A percentile compares a stretch with the other conserved stretches of the same genome.
phyloP scores from a whole-genome alignment of 23 red algal genomes.

The Gracilaria gracilis region DNA sequence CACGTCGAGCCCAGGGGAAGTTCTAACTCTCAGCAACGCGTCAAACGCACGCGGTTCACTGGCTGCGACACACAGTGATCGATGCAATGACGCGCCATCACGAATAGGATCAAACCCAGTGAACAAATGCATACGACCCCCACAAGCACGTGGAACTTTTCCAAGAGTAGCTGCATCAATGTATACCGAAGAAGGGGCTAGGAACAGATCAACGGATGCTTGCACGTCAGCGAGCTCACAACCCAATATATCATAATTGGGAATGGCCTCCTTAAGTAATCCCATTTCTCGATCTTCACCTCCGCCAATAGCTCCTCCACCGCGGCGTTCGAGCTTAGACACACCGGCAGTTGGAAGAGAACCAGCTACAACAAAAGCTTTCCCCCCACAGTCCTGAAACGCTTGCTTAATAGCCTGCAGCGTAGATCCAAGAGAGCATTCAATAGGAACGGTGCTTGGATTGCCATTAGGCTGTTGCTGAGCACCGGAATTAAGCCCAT shows the following conservation, averaged over 20 bases:
- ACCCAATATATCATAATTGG: slow-evolving; percentile 86
- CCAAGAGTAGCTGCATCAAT: slow-evolving; percentile 87
- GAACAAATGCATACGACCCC: slow-evolving; percentile 85
- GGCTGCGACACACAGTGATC: slow-evolving; percentile 70
- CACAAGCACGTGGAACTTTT: slow-evolving; percentile 78
- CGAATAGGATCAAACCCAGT: slow-evolving; percentile 69
- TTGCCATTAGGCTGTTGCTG: slow-evolving; percentile 7
- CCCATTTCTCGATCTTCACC: slow-evolving; percentile 91
- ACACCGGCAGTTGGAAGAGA: slow-evolving; percentile 75
- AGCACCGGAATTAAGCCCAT: slow-evolving; percentile 47
- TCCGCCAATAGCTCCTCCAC: slow-evolving; percentile 68
- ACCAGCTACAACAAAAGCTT: slow-evolving; percentile 74
- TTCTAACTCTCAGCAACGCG: slow-evolving; percentile 83
- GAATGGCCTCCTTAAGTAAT: slow-evolving; percentile 78
- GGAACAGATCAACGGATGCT: slow-evolving; percentile 86
- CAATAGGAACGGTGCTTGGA: slow-evolving; percentile 13
- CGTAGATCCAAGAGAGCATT: slow-evolving; percentile 70
- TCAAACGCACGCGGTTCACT: slow-evolving; percentile 88
- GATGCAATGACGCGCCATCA: slow-evolving; percentile 72
- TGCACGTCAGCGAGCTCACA: slow-evolving; percentile 85
- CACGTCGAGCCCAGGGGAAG: slow-evolving; percentile 79
- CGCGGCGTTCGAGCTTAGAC: slow-evolving; percentile 74
- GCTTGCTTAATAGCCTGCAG: slow-evolving; percentile 66
- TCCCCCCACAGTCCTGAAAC: slow-evolving; percentile 68
- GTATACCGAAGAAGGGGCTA: slow-evolving; percentile 82